Percentiles rank a stretch among this genome's conserved stretches.
Conservation (phyloP, 441 rosid genomes). For the Eruca vesicaria region DNA sequence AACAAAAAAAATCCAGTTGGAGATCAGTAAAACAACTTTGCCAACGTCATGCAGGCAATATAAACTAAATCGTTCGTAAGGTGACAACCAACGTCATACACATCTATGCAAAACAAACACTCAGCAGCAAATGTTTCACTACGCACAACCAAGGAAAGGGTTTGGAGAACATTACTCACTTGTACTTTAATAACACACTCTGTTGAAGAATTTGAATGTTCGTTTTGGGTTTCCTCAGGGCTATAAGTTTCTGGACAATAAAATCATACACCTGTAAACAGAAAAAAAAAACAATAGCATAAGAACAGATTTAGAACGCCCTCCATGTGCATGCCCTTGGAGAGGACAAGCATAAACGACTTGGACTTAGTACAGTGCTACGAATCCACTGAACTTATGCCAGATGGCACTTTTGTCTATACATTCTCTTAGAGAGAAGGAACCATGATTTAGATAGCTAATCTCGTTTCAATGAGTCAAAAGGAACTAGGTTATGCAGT, state of each 20-base stretch:
- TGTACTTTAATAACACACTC: constrained; percentile 93
- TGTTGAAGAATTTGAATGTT: constrained; percentile 99
- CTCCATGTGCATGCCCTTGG: constrained; percentile 20
- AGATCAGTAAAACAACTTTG: constrained; percentile 5
- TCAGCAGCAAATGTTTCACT: constrained; percentile 1
- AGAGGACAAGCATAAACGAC: constrained; percentile 4
- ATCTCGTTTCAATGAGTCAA: constrained; percentile 6
- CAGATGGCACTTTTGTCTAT: neutral
- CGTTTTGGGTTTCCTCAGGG: constrained; percentile 98
- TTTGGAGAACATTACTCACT: constrained; percentile 52
- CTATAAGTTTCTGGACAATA: constrained; percentile 96
- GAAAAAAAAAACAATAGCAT: constrained; percentile 10
- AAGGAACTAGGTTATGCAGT: neutral
- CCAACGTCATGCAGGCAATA: neutral
- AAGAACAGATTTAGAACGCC: neutral
- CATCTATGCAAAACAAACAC: neutral
- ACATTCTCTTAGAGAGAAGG: constrained; percentile 10
- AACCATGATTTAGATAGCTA: neutral
- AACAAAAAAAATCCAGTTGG: constrained; percentile 5
- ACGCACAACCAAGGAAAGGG: constrained; percentile 1
- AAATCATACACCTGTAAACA: constrained; percentile 86
- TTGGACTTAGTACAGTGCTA: neutral
- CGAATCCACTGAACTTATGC: neutral
- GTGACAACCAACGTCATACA: constrained; percentile 7
- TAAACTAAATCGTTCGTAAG: constrained; percentile 1